phyloP scores from a whole-genome alignment of 495 filamentous ascomycete genomes.

The Neurospora sp. region DNA sequence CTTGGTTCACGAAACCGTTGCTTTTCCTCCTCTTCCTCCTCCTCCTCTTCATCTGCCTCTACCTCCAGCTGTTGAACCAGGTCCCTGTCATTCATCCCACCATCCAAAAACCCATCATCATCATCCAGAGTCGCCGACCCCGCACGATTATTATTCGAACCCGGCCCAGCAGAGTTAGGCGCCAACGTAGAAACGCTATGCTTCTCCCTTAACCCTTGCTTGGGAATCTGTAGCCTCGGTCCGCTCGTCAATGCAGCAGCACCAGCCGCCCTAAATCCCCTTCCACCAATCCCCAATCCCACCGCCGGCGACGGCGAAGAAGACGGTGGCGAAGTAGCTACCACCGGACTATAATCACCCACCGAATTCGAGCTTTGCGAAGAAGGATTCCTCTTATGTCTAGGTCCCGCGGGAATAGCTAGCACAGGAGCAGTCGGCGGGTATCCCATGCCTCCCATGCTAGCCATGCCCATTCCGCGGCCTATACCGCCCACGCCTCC shows the following conservation, averaged over 20 bases:
- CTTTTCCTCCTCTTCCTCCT: slow-evolving; percentile 15
- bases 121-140: slow-evolving; percentile 14
- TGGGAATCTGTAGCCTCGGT: background rate
- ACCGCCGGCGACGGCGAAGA: slow-evolving; percentile 1
- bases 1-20: slow-evolving; percentile 37
- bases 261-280: background rate
- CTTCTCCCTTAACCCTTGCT: slow-evolving; percentile 30
- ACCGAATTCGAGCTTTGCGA: slow-evolving; percentile 37
- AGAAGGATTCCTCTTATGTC: slow-evolving; percentile 29
- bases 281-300: slow-evolving; percentile 14
- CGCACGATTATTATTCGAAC: background rate
- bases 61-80: background rate
- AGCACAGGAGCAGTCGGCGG: background rate
- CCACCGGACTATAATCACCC: slow-evolving; percentile 20
- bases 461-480: background rate
- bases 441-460: background rate
- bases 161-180: slow-evolving; percentile 31
- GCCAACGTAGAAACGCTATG: slow-evolving; percentile 45
- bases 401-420: slow-evolving; percentile 4
- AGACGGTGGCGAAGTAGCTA: background rate
- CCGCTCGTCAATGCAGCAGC: background rate
- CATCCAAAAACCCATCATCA: background rate
- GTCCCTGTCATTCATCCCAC: background rate
- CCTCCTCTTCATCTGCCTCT: slow-evolving; percentile 8
- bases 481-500: slow-evolving; percentile 2